Evolutionary conservation across 495 filamentous ascomycete species (phyloP).

Genomic region (Aspergillus homomorphus): DNA sequence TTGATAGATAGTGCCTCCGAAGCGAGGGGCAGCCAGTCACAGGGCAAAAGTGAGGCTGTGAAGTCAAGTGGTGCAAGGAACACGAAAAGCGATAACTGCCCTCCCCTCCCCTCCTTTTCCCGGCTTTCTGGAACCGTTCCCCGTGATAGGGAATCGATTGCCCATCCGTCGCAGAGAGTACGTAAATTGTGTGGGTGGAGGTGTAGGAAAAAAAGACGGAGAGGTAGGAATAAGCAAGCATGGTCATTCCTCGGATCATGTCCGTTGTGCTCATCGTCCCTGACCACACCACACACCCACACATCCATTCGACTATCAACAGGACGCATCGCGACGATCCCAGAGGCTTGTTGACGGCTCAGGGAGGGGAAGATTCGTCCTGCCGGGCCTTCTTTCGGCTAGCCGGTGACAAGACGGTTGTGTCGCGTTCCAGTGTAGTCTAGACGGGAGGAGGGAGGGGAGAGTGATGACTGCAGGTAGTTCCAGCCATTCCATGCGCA

Average conservation of each 20-base stretch:
- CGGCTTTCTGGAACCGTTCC: slow-evolving; percentile 5
- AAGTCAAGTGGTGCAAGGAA: slow-evolving; percentile 17
- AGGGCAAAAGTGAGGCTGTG: slow-evolving; percentile 26
- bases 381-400: slow-evolving; percentile 16
- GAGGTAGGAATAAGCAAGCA: slow-evolving; percentile 14
- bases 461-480: slow-evolving; percentile 10
- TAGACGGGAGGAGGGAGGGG: slow-evolving; percentile 20
- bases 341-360: slow-evolving; percentile 12
- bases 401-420: slow-evolving; percentile 13
- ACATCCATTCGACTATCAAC: neutral
- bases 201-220: slow-evolving; percentile 6
- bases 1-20: slow-evolving; percentile 7
- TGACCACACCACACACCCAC: slow-evolving; percentile 3
- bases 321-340: slow-evolving; percentile 2
- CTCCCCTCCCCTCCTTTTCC: slow-evolving; percentile 11
- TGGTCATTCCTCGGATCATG: slow-evolving; percentile 20
- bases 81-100: slow-evolving; percentile 16
- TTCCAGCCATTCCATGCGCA: slow-evolving; percentile 12
- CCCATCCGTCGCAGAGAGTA: too few relatives aligned
- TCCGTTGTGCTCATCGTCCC: neutral
- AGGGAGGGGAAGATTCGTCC: slow-evolving; percentile 3
- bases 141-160: slow-evolving; percentile 10
- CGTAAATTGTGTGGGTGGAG: slow-evolving; percentile 6
- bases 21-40: slow-evolving; percentile 24
- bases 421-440: slow-evolving; percentile 21